phyloP scores from a whole-genome alignment of 2,329 filamentous ascomycete species.

The Diaporthe eres region DNA sequence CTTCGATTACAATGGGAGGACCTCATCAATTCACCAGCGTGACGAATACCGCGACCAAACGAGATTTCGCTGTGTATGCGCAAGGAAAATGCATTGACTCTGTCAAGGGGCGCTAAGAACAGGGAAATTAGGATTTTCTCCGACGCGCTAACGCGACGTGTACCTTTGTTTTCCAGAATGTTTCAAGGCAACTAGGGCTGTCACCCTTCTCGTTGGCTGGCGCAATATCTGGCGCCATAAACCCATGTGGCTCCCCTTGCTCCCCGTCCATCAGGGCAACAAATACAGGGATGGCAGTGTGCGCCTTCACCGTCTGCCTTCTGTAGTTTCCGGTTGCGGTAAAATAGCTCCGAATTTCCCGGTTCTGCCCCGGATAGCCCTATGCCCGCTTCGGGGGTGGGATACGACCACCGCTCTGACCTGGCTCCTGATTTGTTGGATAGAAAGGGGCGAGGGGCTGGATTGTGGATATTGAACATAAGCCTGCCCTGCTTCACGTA shows the following conservation, averaged over 20 bases:
- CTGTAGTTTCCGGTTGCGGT: neutral
- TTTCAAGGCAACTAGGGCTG: slow-evolving; percentile 10
- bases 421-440: neutral
- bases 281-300: neutral
- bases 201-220: slow-evolving; percentile 15
- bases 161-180: slow-evolving; percentile 10
- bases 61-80: neutral
- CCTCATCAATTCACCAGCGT: neutral
- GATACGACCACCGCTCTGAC: neutral
- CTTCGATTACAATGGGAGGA: neutral
- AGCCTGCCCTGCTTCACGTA: neutral
- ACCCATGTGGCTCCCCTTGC: neutral
- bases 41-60: neutral
- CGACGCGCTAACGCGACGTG: slow-evolving; percentile 13
- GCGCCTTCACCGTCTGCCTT: neutral
- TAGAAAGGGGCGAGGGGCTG: slow-evolving; percentile 1
- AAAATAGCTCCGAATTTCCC: neutral
- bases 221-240: neutral
- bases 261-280: neutral
- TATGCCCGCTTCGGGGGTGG: neutral
- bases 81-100: neutral
- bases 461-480: neutral
- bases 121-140: slow-evolving; percentile 28
- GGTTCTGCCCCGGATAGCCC: slow-evolving; percentile 2
- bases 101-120: neutral